A percentile compares a stretch with the other conserved stretches of the same genome.
Evolutionary conservation across 345 rosid genomes (phyloP).

Genomic region (Ricinus communis): DNA sequence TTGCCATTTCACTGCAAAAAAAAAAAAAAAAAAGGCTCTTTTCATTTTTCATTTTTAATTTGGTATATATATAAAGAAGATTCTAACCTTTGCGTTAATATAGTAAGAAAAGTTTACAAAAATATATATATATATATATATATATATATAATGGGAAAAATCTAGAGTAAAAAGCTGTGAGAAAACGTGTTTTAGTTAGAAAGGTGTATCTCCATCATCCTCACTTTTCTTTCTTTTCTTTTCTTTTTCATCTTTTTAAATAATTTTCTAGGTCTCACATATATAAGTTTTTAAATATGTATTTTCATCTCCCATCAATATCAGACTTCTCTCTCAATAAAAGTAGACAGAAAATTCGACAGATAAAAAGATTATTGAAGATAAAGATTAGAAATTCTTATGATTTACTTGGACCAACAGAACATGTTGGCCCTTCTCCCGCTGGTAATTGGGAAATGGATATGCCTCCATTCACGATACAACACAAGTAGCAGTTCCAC

Average conservation of each 20-base stretch:
- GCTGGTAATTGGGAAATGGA: too few relatives aligned
- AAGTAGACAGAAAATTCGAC: not conserved
- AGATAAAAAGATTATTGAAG: not conserved
- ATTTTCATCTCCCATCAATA: not conserved
- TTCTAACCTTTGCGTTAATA: not conserved
- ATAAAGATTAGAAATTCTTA: too few relatives aligned
- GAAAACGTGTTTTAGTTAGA: conserved; percentile 12
- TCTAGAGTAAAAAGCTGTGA: not conserved
- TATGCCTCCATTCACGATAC: not conserved
- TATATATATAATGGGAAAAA: not conserved
- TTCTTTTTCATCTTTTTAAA: not conserved
- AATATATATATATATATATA: not conserved
- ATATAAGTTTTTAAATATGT: too few relatives aligned
- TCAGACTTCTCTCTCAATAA: not conserved
- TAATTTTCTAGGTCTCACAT: too few relatives aligned
- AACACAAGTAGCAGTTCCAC: not conserved
- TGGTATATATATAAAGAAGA: not conserved
- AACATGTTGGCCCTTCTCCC: too few relatives aligned
- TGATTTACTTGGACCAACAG: too few relatives aligned
- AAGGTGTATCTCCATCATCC: not conserved
- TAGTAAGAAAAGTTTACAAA: not conserved
- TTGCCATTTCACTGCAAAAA: too few relatives aligned
- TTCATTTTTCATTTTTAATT: too few relatives aligned
- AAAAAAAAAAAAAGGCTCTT: too few relatives aligned
- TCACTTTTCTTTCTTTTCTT: not conserved